Base-by-base conservation (phyloP, 2,329 filamentous ascomycete species). In the Fusarium avenaceum region DNA sequence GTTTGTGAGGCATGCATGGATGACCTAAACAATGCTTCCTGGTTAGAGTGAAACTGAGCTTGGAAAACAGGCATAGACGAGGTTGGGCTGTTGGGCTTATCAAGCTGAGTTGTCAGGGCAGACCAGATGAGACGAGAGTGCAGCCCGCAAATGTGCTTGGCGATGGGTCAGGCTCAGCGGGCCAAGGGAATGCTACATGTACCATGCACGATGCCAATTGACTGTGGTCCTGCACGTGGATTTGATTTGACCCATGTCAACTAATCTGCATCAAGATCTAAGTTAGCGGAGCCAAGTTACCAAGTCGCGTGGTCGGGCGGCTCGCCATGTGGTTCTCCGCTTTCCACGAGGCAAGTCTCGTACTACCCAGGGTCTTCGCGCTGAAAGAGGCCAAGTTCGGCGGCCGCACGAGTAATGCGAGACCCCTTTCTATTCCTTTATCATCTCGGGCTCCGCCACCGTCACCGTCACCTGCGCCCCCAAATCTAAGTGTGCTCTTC, bases 311-410 rank as follows among this genome's bases (percentile, higher is more conserved):
- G 60, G 61, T 19, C 35, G 14, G 30, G 30, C 61, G 59, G 61
- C 52, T 64, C 43, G 59, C 61, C 61, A 64, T 64, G 61, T 64
- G 61, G 61, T 52, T 64, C 59, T 64, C 61, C 61, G 59, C 61
- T 64, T 46, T 22, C 56, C 56, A 59, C 56, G 35, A 42, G 51
- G 43, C 17, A 59, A 56, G n/a, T 39, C 33, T 22, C 24, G 15
- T 59, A 24, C 28, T 38, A 7, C 33, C 33, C 7, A 17, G 33
- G 33, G 54, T 22, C 32, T n/a, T 33, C 28, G 24, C 57, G 63
- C 15, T 39, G 10, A 6, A 63, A 53, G 20, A 57, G 62, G 62
- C n/a, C 53, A 59, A 28, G 49, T 51, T 52, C 42, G 22, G 47
- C 53, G 26, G 40, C 19, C 50, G 20, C 53, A 61, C 63, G 67